Percentiles rank a stretch among this genome's conserved stretches.
These are phyloP conservation scores for Penstemon newberryi DNA, from an alignment of 257 asterid species.

Conservation along the genomic window DNA sequence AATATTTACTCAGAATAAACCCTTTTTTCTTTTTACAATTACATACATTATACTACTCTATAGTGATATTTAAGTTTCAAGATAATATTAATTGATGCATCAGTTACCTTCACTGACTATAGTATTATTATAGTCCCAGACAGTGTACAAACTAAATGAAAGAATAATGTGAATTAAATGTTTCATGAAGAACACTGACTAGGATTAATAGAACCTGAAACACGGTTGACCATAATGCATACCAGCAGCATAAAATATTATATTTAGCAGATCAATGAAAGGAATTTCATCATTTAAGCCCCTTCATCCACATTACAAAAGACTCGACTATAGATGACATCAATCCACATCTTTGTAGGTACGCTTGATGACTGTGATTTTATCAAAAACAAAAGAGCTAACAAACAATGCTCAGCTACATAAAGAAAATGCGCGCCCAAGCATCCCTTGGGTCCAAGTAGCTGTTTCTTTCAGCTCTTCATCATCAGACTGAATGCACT, in stretches of 20 bases:
- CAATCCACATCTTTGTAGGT: conserved; percentile 25
- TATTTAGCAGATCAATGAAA: conserved; percentile 38
- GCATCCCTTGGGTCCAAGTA: conserved; percentile 84
- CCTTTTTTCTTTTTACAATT: no score
- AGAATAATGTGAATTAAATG: neutral
- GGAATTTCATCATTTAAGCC: conserved; percentile 39
- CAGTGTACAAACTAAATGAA: no score
- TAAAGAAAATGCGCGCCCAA: conserved; percentile 65
- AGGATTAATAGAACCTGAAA: conserved; percentile 34
- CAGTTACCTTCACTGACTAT: no score
- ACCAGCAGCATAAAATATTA: conserved; percentile 28
- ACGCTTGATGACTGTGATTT: conserved; percentile 12
- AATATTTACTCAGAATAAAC: no score
- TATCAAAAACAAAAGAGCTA: neutral
- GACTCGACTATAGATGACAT: conserved; percentile 31
- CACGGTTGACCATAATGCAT: conserved; percentile 34
- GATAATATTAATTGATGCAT: no score
- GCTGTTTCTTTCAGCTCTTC: conserved; percentile 85
- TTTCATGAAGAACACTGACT: neutral
- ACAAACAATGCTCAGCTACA: conserved; percentile 39
- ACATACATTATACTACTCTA: no score
- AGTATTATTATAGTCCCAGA: no score
- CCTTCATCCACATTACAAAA: conserved; percentile 32
- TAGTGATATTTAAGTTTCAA: no score
- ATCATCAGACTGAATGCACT: conserved; percentile 81